Evolutionary conservation across 2,329 filamentous ascomycete species (phyloP).

Genomic region (Colletotrichum higginsianum): DNA sequence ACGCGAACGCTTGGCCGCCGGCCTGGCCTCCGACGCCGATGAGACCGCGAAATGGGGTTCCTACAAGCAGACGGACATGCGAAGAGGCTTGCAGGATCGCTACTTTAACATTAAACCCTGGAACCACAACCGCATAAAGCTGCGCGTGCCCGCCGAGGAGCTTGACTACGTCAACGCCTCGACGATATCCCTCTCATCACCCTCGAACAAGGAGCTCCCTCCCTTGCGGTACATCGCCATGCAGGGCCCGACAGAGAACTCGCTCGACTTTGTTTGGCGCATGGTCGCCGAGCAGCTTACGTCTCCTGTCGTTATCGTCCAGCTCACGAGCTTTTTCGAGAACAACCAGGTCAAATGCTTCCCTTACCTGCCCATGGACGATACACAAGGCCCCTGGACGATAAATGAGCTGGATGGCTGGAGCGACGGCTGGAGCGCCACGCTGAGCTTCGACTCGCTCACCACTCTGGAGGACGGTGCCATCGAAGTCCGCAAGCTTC

Average conservation of each 20-base stretch:
- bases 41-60: slow-evolving; percentile 52
- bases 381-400: slow-evolving; percentile 66
- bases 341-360: slow-evolving; percentile 85
- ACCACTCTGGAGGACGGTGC: slow-evolving; percentile 69
- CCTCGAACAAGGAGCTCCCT: slow-evolving; percentile 54
- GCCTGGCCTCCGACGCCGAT: slow-evolving; percentile 53
- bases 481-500: slow-evolving; percentile 82
- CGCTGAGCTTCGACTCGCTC: slow-evolving; percentile 76
- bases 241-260: slow-evolving; percentile 86
- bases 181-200: slow-evolving; percentile 71
- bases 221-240: slow-evolving; percentile 86
- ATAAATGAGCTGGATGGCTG: slow-evolving; percentile 77
- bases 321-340: slow-evolving; percentile 93
- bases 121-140: slow-evolving; percentile 86
- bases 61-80: slow-evolving; percentile 53
- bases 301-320: slow-evolving; percentile 87
- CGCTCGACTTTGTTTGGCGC: slow-evolving; percentile 89
- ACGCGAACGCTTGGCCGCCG: slow-evolving; percentile 61
- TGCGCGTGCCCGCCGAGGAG: slow-evolving; percentile 81
- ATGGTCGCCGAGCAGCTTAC: slow-evolving; percentile 88
- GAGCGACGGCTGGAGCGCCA: slow-evolving; percentile 77
- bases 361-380: slow-evolving; percentile 82
- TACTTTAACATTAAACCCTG: slow-evolving; percentile 94
- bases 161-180: slow-evolving; percentile 90
- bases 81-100: slow-evolving; percentile 74